phyloP scores from a whole-genome alignment of 768 basidiomycete genomes.

The Rubroboletus satanas region DNA sequence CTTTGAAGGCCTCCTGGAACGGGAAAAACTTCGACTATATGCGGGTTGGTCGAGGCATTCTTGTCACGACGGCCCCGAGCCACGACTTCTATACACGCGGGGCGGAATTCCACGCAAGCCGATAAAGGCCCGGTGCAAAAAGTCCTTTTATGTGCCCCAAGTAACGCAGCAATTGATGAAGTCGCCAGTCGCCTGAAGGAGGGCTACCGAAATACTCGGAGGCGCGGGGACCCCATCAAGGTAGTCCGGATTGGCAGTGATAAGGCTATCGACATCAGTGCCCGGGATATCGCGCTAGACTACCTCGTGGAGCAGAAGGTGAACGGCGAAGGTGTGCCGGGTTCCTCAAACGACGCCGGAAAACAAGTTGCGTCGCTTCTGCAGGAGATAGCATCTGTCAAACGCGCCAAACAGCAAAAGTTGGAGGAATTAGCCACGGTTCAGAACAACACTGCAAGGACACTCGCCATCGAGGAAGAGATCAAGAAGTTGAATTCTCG shows the following conservation, averaged over 20 bases:
- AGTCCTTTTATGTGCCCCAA: constrained; percentile 91
- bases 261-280: constrained; percentile 67
- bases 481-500: constrained; percentile 61
- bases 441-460: constrained; percentile 54
- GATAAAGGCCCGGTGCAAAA: constrained; percentile 55
- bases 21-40: constrained; percentile 97
- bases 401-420: constrained; percentile 55
- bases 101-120: constrained; percentile 36
- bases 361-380: constrained; percentile 58
- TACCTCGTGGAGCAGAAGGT: constrained; percentile 77
- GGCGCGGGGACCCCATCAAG: constrained; percentile 54
- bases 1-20: constrained; percentile 86
- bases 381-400: constrained; percentile 66
- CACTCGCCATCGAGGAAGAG: constrained; percentile 62
- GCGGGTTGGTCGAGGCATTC: constrained; percentile 85
- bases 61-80: constrained; percentile 55
- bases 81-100: constrained; percentile 48
- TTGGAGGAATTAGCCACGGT: constrained; percentile 52
- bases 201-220: constrained; percentile 58
- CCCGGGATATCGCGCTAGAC: constrained; percentile 86
- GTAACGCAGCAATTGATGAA: constrained; percentile 98
- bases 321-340: constrained; percentile 39
- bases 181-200: constrained; percentile 84
- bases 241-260: constrained; percentile 89
- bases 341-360: constrained; percentile 47